A percentile compares a stretch with the other conserved stretches of the same genome.
Conservation (phyloP, 495 filamentous ascomycete species). For the Penicilliopsis zonata region DNA sequence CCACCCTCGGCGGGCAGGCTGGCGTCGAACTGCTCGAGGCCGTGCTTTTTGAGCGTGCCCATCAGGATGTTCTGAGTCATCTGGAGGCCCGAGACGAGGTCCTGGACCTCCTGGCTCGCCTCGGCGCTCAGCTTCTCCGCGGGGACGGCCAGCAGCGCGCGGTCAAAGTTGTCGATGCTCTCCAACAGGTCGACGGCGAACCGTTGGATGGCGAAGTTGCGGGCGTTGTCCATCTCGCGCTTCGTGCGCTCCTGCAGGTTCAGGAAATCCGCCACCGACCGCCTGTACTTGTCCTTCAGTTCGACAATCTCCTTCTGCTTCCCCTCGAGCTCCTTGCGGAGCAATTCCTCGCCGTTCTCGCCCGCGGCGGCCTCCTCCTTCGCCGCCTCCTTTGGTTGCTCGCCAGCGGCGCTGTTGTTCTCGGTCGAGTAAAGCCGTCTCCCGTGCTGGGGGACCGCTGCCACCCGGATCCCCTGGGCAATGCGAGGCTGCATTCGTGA, state of each 20-base stretch:
- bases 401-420: slow-evolving; percentile 20
- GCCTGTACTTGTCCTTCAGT: slow-evolving; percentile 90
- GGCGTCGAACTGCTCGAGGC: slow-evolving; percentile 80
- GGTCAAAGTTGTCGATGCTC: slow-evolving; percentile 91
- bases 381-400: slow-evolving; percentile 14
- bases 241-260: slow-evolving; percentile 92
- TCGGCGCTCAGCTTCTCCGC: slow-evolving; percentile 49
- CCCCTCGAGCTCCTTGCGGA: slow-evolving; percentile 59
- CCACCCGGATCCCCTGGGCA: slow-evolving; percentile 14
- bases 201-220: slow-evolving; percentile 86
- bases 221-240: slow-evolving; percentile 76
- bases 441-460: slow-evolving; percentile 15
- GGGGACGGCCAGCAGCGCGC: slow-evolving; percentile 70
- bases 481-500: slow-evolving; percentile 27
- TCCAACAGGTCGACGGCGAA: slow-evolving; percentile 94
- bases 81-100: slow-evolving; percentile 77
- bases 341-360: slow-evolving; percentile 26
- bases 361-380: slow-evolving; percentile 20
- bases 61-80: slow-evolving; percentile 91
- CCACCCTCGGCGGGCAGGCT: slow-evolving; percentile 43
- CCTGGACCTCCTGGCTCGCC: slow-evolving; percentile 37
- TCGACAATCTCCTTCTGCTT: slow-evolving; percentile 77
- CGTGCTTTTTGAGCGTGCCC: slow-evolving; percentile 83
- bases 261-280: slow-evolving; percentile 87
- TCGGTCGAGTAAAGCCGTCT: slow-evolving; percentile 32